Conservation (phyloP, 2,329 filamentous ascomycete species). For the Blastomyces percursus region DNA sequence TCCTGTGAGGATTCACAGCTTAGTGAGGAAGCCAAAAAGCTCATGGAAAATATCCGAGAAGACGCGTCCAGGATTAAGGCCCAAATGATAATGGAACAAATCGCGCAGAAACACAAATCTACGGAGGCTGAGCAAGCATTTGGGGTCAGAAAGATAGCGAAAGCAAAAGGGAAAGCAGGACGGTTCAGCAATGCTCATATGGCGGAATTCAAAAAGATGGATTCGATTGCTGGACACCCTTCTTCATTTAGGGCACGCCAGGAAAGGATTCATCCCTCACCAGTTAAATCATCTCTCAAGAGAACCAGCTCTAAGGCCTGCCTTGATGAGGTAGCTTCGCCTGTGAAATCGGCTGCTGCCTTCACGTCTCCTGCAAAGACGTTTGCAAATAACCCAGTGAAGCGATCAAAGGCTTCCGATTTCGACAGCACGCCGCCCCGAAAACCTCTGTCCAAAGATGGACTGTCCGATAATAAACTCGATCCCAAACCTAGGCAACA, state of each 20-base stretch:
- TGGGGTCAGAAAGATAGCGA: conserved; percentile 60
- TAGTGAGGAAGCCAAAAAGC: conserved; percentile 42
- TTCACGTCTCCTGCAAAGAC: conserved; percentile 3
- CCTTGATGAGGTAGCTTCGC: conserved; percentile 46
- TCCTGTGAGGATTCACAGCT: conserved; percentile 34
- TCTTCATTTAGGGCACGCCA: conserved; percentile 54
- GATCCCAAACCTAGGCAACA: conserved; percentile 34
- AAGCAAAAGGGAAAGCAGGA: conserved; percentile 63
- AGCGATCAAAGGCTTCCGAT: conserved; percentile 58
- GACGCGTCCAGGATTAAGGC: conserved; percentile 62
- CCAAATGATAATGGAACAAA: conserved; percentile 52
- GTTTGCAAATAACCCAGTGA: conserved; percentile 42
- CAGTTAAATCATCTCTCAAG: conserved; percentile 37
- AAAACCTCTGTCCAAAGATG: conserved; percentile 29
- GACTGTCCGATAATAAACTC: conserved; percentile 17
- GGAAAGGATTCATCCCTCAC: conserved; percentile 30
- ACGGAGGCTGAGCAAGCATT: conserved; percentile 34
- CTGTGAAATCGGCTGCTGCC: conserved; percentile 17
- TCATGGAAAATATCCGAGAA: conserved; percentile 58
- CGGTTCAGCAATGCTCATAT: conserved; percentile 80
- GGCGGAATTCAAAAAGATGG: conserved; percentile 93
- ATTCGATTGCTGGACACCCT: conserved; percentile 79
- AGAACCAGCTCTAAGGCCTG: conserved; percentile 51
- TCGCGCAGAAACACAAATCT: conserved; percentile 42
- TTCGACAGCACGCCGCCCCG: conserved; percentile 59